Conservation (phyloP, 2,329 filamentous ascomycete species). For the Shiraia sp. region DNA sequence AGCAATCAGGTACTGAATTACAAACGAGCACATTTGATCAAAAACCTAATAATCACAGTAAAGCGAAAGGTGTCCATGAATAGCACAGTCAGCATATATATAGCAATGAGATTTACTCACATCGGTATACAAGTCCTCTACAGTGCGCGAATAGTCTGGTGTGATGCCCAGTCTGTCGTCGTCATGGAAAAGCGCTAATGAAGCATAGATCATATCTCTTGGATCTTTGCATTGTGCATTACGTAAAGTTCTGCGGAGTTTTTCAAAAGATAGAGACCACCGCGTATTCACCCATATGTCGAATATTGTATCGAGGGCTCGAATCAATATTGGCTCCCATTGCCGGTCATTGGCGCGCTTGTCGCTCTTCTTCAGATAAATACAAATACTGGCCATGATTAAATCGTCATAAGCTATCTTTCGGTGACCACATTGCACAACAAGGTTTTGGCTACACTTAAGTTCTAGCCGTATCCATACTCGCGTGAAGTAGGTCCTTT, state of each 20-base stretch:
- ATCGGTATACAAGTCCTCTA: slow-evolving; percentile 3
- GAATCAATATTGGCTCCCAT: too few species aligned
- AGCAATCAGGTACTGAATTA: too few species aligned
- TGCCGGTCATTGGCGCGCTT: too few species aligned
- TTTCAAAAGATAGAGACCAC: too few species aligned
- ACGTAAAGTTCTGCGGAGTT: neutral
- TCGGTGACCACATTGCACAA: slow-evolving; percentile 1
- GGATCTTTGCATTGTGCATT: slow-evolving; percentile 5
- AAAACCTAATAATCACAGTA: too few species aligned
- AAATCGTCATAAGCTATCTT: neutral
- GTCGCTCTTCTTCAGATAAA: neutral
- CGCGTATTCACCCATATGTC: too few species aligned
- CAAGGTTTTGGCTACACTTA: neutral
- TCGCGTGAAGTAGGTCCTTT: slow-evolving; percentile 4
- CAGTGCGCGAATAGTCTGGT: slow-evolving; percentile 1
- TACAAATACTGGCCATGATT: neutral
- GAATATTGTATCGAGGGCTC: too few species aligned
- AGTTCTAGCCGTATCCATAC: slow-evolving; percentile 9
- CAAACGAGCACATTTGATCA: too few species aligned
- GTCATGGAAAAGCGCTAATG: neutral
- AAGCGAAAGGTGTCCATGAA: too few species aligned
- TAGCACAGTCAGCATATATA: too few species aligned
- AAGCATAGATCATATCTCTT: slow-evolving; percentile 3
- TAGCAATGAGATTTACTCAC: too few species aligned
- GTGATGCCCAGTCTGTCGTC: neutral